phyloP scores from a whole-genome alignment of 2,329 filamentous ascomycete species.

The Fusarium sp. region DNA sequence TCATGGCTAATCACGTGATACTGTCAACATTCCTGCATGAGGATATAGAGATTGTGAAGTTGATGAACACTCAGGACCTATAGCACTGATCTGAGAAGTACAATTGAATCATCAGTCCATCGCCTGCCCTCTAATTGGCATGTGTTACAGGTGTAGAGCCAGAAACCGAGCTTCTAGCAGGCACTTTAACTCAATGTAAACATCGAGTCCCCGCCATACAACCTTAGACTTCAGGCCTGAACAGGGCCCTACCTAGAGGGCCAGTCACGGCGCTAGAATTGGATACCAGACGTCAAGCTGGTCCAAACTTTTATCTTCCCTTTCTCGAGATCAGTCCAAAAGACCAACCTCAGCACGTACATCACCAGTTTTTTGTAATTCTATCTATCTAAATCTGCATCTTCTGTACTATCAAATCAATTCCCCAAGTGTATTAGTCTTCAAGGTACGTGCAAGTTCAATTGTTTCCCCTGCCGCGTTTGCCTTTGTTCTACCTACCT shows the following conservation, averaged over 20 bases:
- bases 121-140: background rate
- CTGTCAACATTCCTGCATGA: background rate
- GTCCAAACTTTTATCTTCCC: conserved; percentile 45
- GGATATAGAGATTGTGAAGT: background rate
- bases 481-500: conserved; percentile 22
- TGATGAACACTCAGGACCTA: too few species aligned
- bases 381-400: conserved; percentile 17
- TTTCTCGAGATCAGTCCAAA: conserved; percentile 42
- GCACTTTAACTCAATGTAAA: background rate
- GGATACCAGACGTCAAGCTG: conserved; percentile 26
- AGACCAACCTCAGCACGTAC: conserved; percentile 36
- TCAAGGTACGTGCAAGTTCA: conserved; percentile 39
- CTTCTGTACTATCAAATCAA: conserved; percentile 26
- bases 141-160: background rate
- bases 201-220: conserved; percentile 21
- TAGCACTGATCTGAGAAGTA: background rate
- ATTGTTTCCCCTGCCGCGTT: conserved; percentile 17
- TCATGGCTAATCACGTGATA: conserved; percentile 23
- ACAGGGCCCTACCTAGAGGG: conserved; percentile 31
- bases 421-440: conserved; percentile 31
- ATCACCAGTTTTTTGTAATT: conserved; percentile 32
- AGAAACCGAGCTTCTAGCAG: background rate
- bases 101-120: background rate
- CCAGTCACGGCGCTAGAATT: conserved; percentile 24
- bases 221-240: conserved; percentile 50